Base-by-base conservation (phyloP, 2,329 filamentous ascomycete genomes). In the Fusarium sp. region DNA sequence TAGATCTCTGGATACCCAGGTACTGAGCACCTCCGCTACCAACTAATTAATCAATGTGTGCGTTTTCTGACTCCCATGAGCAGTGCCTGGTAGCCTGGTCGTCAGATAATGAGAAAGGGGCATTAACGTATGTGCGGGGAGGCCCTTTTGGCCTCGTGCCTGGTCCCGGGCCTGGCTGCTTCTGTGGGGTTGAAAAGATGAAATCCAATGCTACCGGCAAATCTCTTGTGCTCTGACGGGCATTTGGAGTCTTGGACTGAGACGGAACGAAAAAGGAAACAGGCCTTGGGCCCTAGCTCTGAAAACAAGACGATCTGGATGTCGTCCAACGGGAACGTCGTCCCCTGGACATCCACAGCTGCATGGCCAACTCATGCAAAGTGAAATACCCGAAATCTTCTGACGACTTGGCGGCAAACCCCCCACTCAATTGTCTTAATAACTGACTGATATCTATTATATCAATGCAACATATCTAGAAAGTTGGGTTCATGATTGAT, bases 211-310 rank as follows among this genome's bases (percentile, higher is more conserved):
- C 31, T n/a, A 33, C 51, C 47, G 31, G 53, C 35, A 49, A 62
- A 42, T 64, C 57, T 67, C 63, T 63, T 32, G 53, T 50, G 49
- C 66, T 60, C 49, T 57, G 61, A 61, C 64, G 19, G 64, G 61
- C 53, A 53, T 44, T 37, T 67, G 54, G 56, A 57, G 63, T 58
- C 42, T 37, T 67, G 54, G 56, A 57, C 66, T 58, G 64, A 69
- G 59, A 59, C 45, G 51, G 47, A 25, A 60, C 49, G 48, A 63
- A 61, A 63, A 58, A 63, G 42, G 29, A 41, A 49, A 51, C 50
- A 39, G 32, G 39, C 47, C 35, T 27, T 25, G 47, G 47, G 42
- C 21, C 41, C 43, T 21, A 39, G 27, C 23, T 36, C 44, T 23
- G 25, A 15, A 25, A 23, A 31, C 19, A 48, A 49, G 50, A 53